Base-by-base conservation (phyloP, 208 protist genomes). In the Endotrypanum monterogeii region DNA sequence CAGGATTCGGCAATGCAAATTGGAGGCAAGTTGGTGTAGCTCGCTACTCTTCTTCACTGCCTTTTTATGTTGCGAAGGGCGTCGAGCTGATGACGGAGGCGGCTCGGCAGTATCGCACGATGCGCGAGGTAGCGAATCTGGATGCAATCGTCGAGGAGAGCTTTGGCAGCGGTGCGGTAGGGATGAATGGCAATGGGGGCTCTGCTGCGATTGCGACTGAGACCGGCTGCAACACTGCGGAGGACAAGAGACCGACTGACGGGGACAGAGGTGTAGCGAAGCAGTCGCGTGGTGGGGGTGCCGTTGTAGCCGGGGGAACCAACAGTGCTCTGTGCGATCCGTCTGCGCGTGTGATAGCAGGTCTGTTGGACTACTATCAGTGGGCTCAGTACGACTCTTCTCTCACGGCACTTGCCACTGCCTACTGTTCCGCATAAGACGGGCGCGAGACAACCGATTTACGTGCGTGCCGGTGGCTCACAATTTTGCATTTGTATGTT, bases 291-390 rank as follows among this genome's bases (percentile, higher is more conserved):
- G n/a, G 16, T 66, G 37, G 56, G 5, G 25, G 71, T 58, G 71
- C 69, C 8, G 44, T 85, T 25, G 73, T 87, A 44, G 83, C 71
- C 0, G 84, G 84, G 3, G 84, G 84, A 73, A 88, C 84, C 14
- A 88, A 77, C 69, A 77, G 72, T 55, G 41, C 79, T 25, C 50
- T 83, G 51, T 82, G 79, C 71, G 83, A 72, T 30, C 67, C 80
- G 12, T 60, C 70, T 4, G 80, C 79, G 2, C 80, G 85, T 37
- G 82, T 87, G 30, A 89, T 93, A 71, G 78, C 80, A 1, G 88
- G 88, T 4, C 75, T 96, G 37, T 79, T 94, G 32, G 92, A 96
- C 67, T 96, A 94, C 83, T 96, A 96, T 80, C 92, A 94, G 73
- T 96, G 89, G 87, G 87, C 87, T 32, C 92, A 94, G 79, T 93